A percentile compares a stretch with the other conserved stretches of the same genome.
Conservation (phyloP, 2,329 filamentous ascomycete genomes). For the Alternaria ventricosa region DNA sequence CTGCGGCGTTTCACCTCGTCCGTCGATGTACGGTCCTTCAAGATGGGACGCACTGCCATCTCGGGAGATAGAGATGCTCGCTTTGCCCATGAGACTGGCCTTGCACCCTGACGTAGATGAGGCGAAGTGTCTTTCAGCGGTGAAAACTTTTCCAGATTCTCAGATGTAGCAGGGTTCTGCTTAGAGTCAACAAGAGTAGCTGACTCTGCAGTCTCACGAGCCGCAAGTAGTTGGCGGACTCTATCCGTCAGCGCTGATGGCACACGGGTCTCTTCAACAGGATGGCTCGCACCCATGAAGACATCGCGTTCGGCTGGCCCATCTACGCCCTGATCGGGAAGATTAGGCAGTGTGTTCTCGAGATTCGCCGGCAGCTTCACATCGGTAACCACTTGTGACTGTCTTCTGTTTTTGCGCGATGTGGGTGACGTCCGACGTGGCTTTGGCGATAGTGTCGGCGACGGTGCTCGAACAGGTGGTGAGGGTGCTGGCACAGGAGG, state of each 20-base stretch:
- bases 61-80: constrained; percentile 38
- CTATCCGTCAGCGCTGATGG: constrained; percentile 35
- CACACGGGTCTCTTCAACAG: constrained; percentile 25
- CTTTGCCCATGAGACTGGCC: constrained; percentile 36
- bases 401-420: constrained; percentile 21
- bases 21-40: constrained; percentile 32
- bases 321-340: constrained; percentile 12
- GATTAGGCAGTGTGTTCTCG: constrained; percentile 32
- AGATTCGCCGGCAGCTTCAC: constrained; percentile 17
- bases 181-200: constrained; percentile 9
- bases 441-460: constrained; percentile 24
- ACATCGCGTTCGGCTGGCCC: constrained; percentile 15
- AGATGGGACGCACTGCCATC: constrained; percentile 23
- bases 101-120: constrained; percentile 31
- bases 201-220: constrained; percentile 23
- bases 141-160: constrained; percentile 14
- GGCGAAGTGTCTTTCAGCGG: constrained; percentile 28
- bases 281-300: constrained; percentile 20
- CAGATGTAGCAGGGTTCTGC: constrained; percentile 19
- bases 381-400: constrained; percentile 5
- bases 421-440: constrained; percentile 22
- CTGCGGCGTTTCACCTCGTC: constrained; percentile 42
- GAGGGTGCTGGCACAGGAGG: constrained; percentile 9
- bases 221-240: constrained; percentile 31
- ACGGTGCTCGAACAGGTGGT: constrained; percentile 17